phyloP scores from a whole-genome alignment of 2,329 filamentous ascomycete genomes.

The Hypomyces rosellus region DNA sequence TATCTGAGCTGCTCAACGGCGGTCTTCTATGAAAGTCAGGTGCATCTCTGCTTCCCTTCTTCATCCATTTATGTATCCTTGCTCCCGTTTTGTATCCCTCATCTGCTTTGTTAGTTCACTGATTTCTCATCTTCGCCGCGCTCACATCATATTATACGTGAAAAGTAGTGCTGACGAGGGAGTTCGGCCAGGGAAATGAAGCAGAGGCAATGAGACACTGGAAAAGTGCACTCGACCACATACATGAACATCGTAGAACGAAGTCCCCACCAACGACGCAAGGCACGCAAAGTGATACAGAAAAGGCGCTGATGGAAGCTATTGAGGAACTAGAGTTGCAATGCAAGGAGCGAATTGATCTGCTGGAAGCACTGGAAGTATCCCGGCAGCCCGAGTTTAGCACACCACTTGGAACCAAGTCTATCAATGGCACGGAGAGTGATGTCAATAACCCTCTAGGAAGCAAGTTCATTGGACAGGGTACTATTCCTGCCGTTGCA shows the following conservation, averaged over 20 bases:
- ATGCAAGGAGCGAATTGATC: constrained; percentile 86
- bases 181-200: constrained; percentile 67
- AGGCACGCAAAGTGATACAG: constrained; percentile 70
- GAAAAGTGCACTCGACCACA: constrained; percentile 81
- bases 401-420: constrained; percentile 8
- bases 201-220: constrained; percentile 84
- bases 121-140: neutral
- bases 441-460: constrained; percentile 17
- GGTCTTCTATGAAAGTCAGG: constrained; percentile 92
- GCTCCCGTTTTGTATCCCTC: too few relatives aligned
- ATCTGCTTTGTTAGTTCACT: neutral
- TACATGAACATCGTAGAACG: constrained; percentile 78
- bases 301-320: constrained; percentile 75
- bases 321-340: constrained; percentile 78
- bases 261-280: constrained; percentile 60
- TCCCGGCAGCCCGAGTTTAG: constrained; percentile 41
- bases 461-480: constrained; percentile 67
- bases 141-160: neutral
- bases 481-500: constrained; percentile 72
- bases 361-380: constrained; percentile 72
- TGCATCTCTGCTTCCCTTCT: constrained; percentile 30
- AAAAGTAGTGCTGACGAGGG: neutral
- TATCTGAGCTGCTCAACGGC: constrained; percentile 93
- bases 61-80: neutral
- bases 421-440: constrained; percentile 18